phyloP scores from a whole-genome alignment of 352 stramenopile genomes.

The Phytophthora multivora region DNA sequence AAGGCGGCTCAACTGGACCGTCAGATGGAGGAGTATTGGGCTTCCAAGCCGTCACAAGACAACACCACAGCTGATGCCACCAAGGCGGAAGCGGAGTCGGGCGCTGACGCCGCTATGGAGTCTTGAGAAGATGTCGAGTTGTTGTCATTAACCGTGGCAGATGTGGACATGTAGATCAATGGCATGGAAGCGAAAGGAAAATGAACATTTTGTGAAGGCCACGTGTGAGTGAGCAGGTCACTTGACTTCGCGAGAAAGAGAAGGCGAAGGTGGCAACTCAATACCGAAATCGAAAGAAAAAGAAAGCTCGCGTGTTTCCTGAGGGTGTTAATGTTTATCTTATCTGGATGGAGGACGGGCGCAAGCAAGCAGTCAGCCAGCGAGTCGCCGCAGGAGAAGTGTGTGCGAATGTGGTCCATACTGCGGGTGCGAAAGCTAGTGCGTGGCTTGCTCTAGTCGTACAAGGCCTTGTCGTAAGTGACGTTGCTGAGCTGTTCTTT shows the following conservation, averaged over 20 bases:
- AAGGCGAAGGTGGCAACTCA: conserved; percentile 20
- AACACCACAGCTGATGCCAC: conserved; percentile 9
- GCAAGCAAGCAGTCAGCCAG: conserved; percentile 17
- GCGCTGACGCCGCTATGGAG: conserved; percentile 38
- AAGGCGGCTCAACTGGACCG: conserved; percentile 80
- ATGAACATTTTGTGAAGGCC: conserved; percentile 29
- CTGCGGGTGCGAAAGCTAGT: conserved; percentile 5
- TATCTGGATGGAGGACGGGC: conserved; percentile 32
- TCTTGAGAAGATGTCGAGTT: conserved; percentile 29
- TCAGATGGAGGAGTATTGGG: conserved; percentile 92
- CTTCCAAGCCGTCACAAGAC: conserved; percentile 67
- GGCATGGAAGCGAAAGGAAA: conserved; percentile 27
- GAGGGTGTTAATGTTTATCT: conserved; percentile 39
- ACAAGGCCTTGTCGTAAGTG: conserved; percentile 80
- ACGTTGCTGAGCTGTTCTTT: conserved; percentile 79
- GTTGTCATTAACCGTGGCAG: conserved; percentile 25
- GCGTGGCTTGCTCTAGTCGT: conserved; percentile 52
- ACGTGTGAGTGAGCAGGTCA: conserved; percentile 23
- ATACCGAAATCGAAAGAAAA: conserved; percentile 49
- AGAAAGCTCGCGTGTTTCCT: conserved; percentile 47
- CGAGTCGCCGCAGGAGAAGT: conserved; percentile 6
- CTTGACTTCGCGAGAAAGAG: conserved; percentile 30
- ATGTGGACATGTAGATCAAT: conserved; percentile 32
- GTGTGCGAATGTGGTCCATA: conserved; percentile 1
- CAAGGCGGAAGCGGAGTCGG: conserved; percentile 23